Base-by-base conservation (phyloP, 768 basidiomycete genomes). In the Postia placenta region DNA sequence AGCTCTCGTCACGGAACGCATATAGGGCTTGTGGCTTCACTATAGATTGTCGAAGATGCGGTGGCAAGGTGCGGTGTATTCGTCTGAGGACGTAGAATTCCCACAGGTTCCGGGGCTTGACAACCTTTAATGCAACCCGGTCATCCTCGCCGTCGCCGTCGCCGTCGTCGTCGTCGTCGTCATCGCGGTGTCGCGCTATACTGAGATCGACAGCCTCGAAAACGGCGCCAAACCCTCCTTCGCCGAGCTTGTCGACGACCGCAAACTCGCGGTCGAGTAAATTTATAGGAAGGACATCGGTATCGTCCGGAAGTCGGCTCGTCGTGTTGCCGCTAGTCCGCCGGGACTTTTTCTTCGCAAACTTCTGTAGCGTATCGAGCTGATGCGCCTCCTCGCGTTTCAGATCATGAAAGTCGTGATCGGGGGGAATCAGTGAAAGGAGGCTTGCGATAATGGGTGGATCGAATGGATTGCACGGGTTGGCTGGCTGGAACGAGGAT, bases 191-290 rank as follows among this genome's bases (percentile, higher is more conserved):
- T 67, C 17, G 56, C 57, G 23, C 46, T 49, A 43, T 40, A 35
- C 50, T 49, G 60, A 72, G 45, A 60, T 83, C 76, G 48, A 77
- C 75, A 3, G 88, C 90, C 52, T 85, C 79, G 72, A 95, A 99
- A n/a, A 99, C 96, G 2, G 86, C 79, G 2, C 95, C 96, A 58
- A 95, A 99, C 0, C 94, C 92, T 4, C 96, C 96, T 68, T 99
- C 96, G 15, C 96, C 96, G 20, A 99, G 74, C 65, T 98, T 99
- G 53, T 87, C 87, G 2, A 74, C 69, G 3, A 97, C 80, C 46
- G 76, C 77, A 60, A 87, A 92, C 45, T 70, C 71, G 50, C 76
- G 78, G 2, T 75, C 83, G 39, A 74, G 74, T n/a, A 97, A 69
- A 15, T 67, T 69, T 36, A 98, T 62, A 19, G 76, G 58, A 63